Base-by-base conservation (phyloP, 2,329 filamentous ascomycete species). In the Sporothrix pallida region DNA sequence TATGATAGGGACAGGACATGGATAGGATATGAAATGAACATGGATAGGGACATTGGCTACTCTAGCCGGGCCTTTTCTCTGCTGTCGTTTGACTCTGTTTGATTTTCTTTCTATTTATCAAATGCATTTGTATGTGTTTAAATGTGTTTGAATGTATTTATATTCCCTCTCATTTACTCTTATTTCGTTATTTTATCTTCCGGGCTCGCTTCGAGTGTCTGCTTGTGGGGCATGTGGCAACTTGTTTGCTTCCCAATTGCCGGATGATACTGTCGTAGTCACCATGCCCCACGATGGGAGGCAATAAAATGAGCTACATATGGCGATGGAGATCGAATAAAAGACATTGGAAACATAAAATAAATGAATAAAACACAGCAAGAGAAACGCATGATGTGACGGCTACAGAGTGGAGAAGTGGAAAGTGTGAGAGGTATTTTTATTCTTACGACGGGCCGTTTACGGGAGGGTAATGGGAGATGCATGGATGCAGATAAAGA, bases 231-330 rank as follows among this genome's bases (percentile, higher is more conserved):
- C 60, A 5, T 23, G n/a, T 17, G 60, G 31, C 60, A 5, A 17
- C 37, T 17, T 46, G 60, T 44, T 46, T 48, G 62, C 62, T 48
- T 67, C n/a, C 20, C 62, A 12, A 37, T 17, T 67, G 62, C 62
- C 62, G 42, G 62, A 48, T 67, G 62, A 26, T 67, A 67, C 62
- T 67, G 62, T 67, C 26, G 42, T 13, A 67, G 62, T 10, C 62
- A 26, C 20, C n/a, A 48, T 26, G 42, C n/a, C 42, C 52, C 52
- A 12, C 20, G n/a, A 26, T 37, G 31, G 31, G 31, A 37, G 31
- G 31, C 31, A 37, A 37, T 37, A 37, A 37, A 37, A 37, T 5
- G 31, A 37, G 31, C 31, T 37, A 37, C 31, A 37, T 37, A 37
- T 37, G 31, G 31, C 31, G 31, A 37, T 37, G 31, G 7, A 37